Evolutionary conservation across 2,329 filamentous ascomycete genomes (phyloP).

Genomic region (Epichloe brachyelytri): DNA sequence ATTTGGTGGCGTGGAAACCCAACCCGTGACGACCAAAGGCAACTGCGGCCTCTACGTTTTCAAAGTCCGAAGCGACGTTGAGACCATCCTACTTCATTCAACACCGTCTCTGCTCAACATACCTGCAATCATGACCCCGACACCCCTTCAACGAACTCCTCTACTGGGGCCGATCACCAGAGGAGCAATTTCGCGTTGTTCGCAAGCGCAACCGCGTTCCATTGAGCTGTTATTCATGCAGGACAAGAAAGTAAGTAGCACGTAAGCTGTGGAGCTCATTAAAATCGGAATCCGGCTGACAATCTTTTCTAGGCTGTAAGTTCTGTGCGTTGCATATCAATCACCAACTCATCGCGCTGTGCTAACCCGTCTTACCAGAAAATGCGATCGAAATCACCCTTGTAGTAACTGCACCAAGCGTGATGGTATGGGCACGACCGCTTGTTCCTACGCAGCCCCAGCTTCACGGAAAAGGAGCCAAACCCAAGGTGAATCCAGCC

Average conservation of each 20-base stretch:
- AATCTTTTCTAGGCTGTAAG: constrained; percentile 25
- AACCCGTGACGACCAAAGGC: neutral
- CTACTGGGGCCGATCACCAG: constrained; percentile 67
- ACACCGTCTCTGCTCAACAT: neutral
- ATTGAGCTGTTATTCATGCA: constrained; percentile 80
- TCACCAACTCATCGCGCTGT: neutral
- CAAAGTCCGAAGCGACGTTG: neutral
- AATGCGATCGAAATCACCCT: constrained; percentile 84
- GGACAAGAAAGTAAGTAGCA: constrained; percentile 67
- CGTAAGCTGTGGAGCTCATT: neutral
- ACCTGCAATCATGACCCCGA: constrained; percentile 49
- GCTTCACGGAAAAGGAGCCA: constrained; percentile 60
- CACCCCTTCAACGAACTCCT: constrained; percentile 69
- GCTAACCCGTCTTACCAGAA: constrained; percentile 37
- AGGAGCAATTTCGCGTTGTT: constrained; percentile 76
- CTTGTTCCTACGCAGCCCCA: constrained; percentile 74
- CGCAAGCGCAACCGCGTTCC: constrained; percentile 87
- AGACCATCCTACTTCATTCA: neutral
- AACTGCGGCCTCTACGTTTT: neutral
- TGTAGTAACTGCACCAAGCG: constrained; percentile 93
- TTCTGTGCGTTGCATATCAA: neutral
- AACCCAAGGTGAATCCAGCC: constrained; percentile 45
- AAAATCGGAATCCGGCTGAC: neutral
- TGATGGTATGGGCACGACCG: constrained; percentile 65
- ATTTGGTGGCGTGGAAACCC: neutral